A percentile compares a stretch with the other conserved stretches of the same genome.
Evolutionary conservation across 371 early-diverging fungal species (phyloP).

Genomic region (Cokeromyces recurvatus): DNA sequence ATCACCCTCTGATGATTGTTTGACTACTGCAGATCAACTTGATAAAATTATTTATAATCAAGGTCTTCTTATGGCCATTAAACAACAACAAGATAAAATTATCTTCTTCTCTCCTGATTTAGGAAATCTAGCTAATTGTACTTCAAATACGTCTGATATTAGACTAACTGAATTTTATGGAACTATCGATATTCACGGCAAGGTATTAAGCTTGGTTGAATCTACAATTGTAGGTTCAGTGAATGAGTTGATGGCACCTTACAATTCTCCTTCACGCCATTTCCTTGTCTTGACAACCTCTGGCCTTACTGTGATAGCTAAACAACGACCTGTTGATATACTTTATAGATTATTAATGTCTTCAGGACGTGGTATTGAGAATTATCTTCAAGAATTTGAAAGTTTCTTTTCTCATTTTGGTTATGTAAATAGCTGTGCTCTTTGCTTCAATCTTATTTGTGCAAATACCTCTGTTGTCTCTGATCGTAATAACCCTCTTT

Average conservation of each 20-base stretch:
- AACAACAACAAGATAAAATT: conserved; percentile 47
- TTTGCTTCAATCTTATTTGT: conserved; percentile 12
- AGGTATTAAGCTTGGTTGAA: conserved; percentile 76
- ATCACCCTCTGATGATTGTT: conserved; percentile 38
- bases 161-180: conserved; percentile 22
- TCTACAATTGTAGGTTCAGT: conserved; percentile 13
- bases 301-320: conserved; percentile 59
- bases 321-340: conserved; percentile 79
- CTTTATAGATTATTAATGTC: conserved; percentile 47
- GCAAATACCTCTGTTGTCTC: background rate
- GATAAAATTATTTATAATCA: conserved; percentile 58
- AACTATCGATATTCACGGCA: conserved; percentile 58
- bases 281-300: conserved; percentile 77
- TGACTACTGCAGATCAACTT: conserved; percentile 37
- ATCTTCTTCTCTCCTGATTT: conserved; percentile 60
- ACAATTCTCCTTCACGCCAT: conserved; percentile 50
- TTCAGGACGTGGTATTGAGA: conserved; percentile 3
- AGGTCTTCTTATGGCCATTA: conserved; percentile 57
- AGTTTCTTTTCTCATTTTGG: conserved; percentile 58
- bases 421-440: conserved; percentile 4
- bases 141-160: background rate
- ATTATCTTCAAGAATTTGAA: conserved; percentile 39
- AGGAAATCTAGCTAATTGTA: conserved; percentile 39
- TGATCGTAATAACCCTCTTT: background rate
- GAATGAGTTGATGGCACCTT: conserved; percentile 65